A percentile compares a stretch with the other conserved stretches of the same genome.
These are phyloP conservation scores for Brachypodium distachyon DNA, from an alignment of 202 grass and related monocot genomes.

Conservation along the genomic window DNA sequence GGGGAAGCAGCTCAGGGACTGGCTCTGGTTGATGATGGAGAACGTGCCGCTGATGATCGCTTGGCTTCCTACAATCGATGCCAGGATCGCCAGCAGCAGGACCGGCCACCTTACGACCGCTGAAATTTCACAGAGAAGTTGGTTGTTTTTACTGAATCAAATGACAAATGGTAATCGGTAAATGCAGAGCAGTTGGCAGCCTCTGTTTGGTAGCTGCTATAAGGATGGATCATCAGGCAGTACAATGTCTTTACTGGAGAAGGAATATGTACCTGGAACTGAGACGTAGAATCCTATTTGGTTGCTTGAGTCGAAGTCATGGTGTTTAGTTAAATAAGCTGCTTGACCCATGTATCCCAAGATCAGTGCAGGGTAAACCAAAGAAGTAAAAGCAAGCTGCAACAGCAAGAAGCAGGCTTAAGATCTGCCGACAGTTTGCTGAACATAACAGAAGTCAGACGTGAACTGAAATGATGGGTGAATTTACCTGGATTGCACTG, in stretches of 20 bases:
- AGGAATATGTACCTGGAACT: slow-evolving; percentile 52
- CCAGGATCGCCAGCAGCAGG: slow-evolving; percentile 66
- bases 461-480: background rate
- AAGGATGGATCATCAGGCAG: background rate
- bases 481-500: slow-evolving; percentile 76
- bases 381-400: slow-evolving; percentile 73
- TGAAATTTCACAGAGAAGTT: slow-evolving; percentile 14
- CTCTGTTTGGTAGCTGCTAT: background rate
- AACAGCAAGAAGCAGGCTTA: background rate
- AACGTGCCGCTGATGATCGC: slow-evolving; percentile 87
- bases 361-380: slow-evolving; percentile 77
- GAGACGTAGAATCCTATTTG: slow-evolving; percentile 84
- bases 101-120: slow-evolving; percentile 69
- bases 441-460: background rate
- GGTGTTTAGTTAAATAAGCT: slow-evolving; percentile 68
- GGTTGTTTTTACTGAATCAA: background rate
- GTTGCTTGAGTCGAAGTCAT: slow-evolving; percentile 49
- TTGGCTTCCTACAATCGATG: slow-evolving; percentile 80
- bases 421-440: background rate
- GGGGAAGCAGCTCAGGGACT: slow-evolving; percentile 76
- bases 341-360: slow-evolving; percentile 92
- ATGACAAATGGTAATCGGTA: no score
- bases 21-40: slow-evolving; percentile 93
- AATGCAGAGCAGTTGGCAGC: background rate
- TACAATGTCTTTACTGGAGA: background rate